A percentile compares a stretch with the other conserved stretches of the same genome.
Evolutionary conservation across 768 basidiomycete genomes (phyloP).

Genomic region (Gymnopilus junonius): DNA sequence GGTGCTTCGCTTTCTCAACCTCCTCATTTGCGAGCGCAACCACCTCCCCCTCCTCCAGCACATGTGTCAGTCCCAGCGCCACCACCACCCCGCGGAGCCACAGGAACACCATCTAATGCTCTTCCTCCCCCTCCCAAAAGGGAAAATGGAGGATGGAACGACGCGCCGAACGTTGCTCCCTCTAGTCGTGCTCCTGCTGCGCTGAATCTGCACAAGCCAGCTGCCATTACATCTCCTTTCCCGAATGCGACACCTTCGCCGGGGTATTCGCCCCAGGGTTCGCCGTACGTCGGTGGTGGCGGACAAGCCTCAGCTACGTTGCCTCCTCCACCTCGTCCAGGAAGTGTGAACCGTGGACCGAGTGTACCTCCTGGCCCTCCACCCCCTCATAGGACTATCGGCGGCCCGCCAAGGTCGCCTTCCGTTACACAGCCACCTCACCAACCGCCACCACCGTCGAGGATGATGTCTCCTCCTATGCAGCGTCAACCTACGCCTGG

Average conservation of each 20-base stretch:
- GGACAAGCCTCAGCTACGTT: conserved; percentile 48
- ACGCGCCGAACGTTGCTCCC: conserved; percentile 65
- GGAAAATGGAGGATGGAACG: conserved; percentile 91
- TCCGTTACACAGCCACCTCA: conserved; percentile 20
- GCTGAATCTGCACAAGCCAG: conserved; percentile 54
- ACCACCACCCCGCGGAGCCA: conserved; percentile 46
- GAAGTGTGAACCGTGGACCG: conserved; percentile 54
- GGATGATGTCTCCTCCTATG: conserved; percentile 50
- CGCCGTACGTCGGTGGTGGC: conserved; percentile 42
- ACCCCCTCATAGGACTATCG: conserved; percentile 37
- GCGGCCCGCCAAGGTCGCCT: conserved; percentile 28
- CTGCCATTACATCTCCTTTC: conserved; percentile 88
- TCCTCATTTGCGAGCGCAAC: conserved; percentile 40
- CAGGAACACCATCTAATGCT: conserved; percentile 29
- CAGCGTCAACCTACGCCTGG: conserved; percentile 48
- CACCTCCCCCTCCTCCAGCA: conserved; percentile 34
- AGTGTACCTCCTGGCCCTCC: conserved; percentile 39
- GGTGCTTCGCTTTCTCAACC: conserved; percentile 40
- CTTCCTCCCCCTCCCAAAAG: conserved; percentile 60
- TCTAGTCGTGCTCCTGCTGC: conserved; percentile 57
- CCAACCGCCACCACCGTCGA: conserved; percentile 34
- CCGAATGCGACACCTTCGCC: conserved; percentile 63
- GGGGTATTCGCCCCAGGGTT: conserved; percentile 46
- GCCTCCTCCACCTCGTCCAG: conserved; percentile 69
- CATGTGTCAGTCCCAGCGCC: conserved; percentile 35